Percentiles rank a stretch among this genome's conserved stretches.
Evolutionary conservation across 208 protist species (phyloP).

Genomic region (Trypanosoma scelopori): DNA sequence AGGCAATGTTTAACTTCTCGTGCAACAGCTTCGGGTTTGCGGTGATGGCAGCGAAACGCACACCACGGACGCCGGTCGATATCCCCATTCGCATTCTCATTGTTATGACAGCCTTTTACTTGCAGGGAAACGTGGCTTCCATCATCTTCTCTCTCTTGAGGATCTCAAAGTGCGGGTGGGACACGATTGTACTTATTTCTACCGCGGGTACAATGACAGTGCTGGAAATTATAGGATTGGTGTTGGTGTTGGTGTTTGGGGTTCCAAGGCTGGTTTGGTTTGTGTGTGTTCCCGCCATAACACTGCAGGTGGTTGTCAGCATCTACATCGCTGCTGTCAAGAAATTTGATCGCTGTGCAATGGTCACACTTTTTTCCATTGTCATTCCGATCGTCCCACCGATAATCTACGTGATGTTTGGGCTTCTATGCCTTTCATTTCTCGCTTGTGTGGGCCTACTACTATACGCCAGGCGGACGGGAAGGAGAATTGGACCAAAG

Average conservation of each 20-base stretch:
- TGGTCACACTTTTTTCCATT: constrained; percentile 34
- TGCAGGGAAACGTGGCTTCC: constrained; percentile 21
- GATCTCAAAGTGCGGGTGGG: neutral
- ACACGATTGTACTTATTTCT: constrained; percentile 7
- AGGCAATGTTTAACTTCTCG: constrained; percentile 59
- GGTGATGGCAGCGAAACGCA: constrained; percentile 16
- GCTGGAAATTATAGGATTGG: constrained; percentile 5
- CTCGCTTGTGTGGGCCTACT: constrained; percentile 38
- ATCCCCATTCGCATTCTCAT: constrained; percentile 29
- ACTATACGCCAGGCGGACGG: constrained; percentile 32
- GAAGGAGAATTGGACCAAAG: constrained; percentile 31
- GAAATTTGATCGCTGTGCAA: neutral
- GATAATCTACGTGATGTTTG: constrained; percentile 44
- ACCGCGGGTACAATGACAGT: neutral
- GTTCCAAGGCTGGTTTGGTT: constrained; percentile 24
- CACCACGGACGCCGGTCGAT: constrained; percentile 2
- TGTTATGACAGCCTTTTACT: constrained; percentile 14
- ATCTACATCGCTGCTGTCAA: neutral
- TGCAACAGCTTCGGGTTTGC: constrained; percentile 77
- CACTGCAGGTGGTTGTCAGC: constrained; percentile 45
- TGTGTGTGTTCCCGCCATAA: constrained; percentile 29
- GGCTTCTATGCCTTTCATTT: constrained; percentile 38
- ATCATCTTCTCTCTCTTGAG: neutral
- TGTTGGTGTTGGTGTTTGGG: constrained; percentile 14
- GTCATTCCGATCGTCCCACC: constrained; percentile 31